Evolutionary conservation across 768 basidiomycete genomes (phyloP).

Genomic region (Candolleomyces aberdarensis): DNA sequence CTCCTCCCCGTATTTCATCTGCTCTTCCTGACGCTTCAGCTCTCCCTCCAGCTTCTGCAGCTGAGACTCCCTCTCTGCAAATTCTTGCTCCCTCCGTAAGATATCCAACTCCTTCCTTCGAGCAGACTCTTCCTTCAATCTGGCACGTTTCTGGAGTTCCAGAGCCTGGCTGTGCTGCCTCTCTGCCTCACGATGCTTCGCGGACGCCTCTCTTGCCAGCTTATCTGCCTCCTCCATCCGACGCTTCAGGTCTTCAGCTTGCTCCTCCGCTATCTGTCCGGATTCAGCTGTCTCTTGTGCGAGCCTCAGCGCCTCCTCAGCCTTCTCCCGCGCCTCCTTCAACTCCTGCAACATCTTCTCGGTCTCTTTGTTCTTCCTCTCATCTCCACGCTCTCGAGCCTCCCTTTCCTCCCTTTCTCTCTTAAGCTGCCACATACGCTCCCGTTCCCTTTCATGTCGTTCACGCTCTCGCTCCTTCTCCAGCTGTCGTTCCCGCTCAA

Average conservation of each 20-base stretch:
- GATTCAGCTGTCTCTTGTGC: no score
- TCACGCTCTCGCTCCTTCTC: no score
- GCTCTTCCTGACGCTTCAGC: no score
- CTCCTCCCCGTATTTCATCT: conserved; percentile 16
- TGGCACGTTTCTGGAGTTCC: neutral
- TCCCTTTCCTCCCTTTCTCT: no score
- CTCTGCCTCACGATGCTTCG: conserved; percentile 1
- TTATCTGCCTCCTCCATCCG: conserved; percentile 1
- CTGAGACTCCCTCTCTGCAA: no score
- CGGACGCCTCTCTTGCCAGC: neutral
- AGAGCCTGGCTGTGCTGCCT: conserved; percentile 1
- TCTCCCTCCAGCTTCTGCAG: no score
- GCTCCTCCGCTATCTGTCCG: conserved; percentile 1
- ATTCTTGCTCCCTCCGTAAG: neutral
- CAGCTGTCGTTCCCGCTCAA: no score
- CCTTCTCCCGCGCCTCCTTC: conserved; percentile 14
- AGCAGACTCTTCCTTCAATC: conserved; percentile 2
- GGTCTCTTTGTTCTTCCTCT: conserved; percentile 14
- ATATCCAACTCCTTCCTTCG: neutral
- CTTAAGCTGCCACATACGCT: no score
- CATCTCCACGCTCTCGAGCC: conserved; percentile 20
- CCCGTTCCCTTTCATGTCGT: no score
- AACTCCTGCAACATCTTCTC: conserved; percentile 11
- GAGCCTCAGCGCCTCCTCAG: no score
- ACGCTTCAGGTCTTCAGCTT: neutral